These are phyloP conservation scores for Penicillium crustosum DNA, from an alignment of 2,329 filamentous ascomycete species.

Conservation along the genomic window DNA sequence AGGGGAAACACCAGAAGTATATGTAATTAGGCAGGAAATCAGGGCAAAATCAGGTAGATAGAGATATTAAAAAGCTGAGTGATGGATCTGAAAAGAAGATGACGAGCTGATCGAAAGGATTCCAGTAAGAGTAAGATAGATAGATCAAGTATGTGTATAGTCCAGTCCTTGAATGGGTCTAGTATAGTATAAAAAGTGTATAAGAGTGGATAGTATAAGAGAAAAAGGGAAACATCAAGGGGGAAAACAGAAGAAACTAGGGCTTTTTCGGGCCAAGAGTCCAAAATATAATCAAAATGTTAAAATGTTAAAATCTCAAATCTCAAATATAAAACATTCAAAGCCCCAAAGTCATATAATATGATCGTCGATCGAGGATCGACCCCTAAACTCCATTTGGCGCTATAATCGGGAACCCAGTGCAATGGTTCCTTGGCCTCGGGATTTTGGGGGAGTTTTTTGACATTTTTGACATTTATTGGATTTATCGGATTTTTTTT, in stretches of 20 bases:
- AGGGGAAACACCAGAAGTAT: background rate
- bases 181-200: slow-evolving; percentile 1
- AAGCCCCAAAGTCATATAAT: background rate
- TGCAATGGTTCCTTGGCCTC: slow-evolving; percentile 21
- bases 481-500: background rate
- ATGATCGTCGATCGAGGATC: slow-evolving; percentile 23
- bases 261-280: background rate
- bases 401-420: slow-evolving; percentile 26
- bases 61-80: background rate
- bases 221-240: slow-evolving; percentile 1
- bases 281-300: background rate
- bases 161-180: background rate
- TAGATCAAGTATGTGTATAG: slow-evolving; percentile 5
- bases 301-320: background rate
- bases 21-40: slow-evolving; percentile 7
- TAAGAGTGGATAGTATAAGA: background rate
- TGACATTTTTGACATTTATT: background rate
- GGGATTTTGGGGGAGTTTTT: slow-evolving; percentile 10
- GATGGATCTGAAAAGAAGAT: slow-evolving; percentile 9
- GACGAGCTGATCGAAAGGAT: slow-evolving; percentile 3
- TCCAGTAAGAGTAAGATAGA: background rate
- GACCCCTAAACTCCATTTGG: slow-evolving; percentile 26
- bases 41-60: background rate
- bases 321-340: slow-evolving; percentile 7
- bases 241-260: slow-evolving; percentile 15